Base-by-base conservation (phyloP, 169 alveolate genomes). In the Condylostoma magnum region DNA sequence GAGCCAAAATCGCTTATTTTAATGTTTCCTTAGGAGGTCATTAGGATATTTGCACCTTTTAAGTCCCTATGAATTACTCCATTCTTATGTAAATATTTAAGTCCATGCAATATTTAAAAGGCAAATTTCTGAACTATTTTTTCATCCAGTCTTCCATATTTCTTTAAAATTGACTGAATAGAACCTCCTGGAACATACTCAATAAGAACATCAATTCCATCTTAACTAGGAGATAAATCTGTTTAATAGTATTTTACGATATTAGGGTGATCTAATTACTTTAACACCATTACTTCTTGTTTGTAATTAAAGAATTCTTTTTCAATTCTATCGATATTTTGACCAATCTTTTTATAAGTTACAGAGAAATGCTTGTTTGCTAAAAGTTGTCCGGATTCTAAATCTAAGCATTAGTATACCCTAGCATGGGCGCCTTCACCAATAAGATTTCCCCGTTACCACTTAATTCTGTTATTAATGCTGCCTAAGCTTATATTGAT, bases 341-440 rank as follows among this genome's bases (percentile, higher is more conserved):
- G 34, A 2, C 34, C 25, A 22, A 57, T 47, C 69, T 57, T 18
- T 33, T 27, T 57, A 57, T n/a, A n/a, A n/a, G n/a, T n/a, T 57
- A 33, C 53, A 6, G 12, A 8, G 38, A 63, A 43, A 31, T 63
- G 73, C 31, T 63, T 63, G 10, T 43, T 43, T 18, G 73, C 73
- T 4, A 67, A 0, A 3, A 67, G 12, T 31, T 67, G 56, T 2
- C 76, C 76, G 0, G 63, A 48, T 5, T 67, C 53, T 3, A 67
- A 5, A 46, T 67, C 50, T 37, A 67, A 15, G 66, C 76, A 46
- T 34, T 67, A 52, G 20, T 48, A 67, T 8, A 67, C 76, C 44
- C 50, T 46, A 5, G 66, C 76, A 50, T 48, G 50, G 1, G 76
- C 76, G 1, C 76, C 76, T 48, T 67, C 53, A 2, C 76, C 76